Conservation (phyloP, 1,139 yeast species). For the Pichia sp. region DNA sequence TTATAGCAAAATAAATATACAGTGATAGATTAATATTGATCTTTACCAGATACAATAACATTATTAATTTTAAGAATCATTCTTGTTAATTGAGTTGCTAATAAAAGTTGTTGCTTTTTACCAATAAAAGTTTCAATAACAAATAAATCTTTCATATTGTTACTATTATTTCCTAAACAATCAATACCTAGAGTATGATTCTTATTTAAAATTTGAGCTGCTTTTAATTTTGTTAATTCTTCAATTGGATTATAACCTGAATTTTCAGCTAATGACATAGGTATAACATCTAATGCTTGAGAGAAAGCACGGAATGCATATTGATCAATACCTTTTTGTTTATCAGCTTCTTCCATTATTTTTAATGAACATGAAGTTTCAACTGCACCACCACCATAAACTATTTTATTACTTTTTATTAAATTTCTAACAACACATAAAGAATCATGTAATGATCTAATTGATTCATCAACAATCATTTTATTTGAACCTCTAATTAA, state of each 20-base stretch:
- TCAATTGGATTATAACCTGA: conserved; percentile 94
- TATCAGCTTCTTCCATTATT: conserved; percentile 87
- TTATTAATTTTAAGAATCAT: conserved; percentile 96
- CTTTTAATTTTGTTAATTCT: conserved; percentile 73
- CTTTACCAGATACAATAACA: conserved; percentile 61
- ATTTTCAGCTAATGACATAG: conserved; percentile 93
- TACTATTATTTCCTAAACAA: conserved; percentile 81
- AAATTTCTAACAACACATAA: conserved; percentile 95
- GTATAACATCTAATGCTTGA: conserved; percentile 82
- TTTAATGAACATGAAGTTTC: conserved; percentile 91
- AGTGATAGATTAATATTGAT: conserved; percentile 19
- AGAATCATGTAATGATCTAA: conserved; percentile 94
- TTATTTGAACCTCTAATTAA: conserved; percentile 93
- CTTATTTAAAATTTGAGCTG: conserved; percentile 74
- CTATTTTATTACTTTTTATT: conserved; percentile 86
- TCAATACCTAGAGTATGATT: conserved; percentile 82
- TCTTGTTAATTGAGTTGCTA: conserved; percentile 95
- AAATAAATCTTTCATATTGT: conserved; percentile 88
- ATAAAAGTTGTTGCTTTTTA: conserved; percentile 87
- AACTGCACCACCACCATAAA: conserved; percentile 98
- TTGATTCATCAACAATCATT: conserved; percentile 96
- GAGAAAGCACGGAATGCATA: conserved; percentile 96
- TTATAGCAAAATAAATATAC: conserved; percentile 8
- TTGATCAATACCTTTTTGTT: conserved; percentile 91
- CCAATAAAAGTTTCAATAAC: conserved; percentile 97